These are phyloP conservation scores for Furcasterigmium sp. DNA, from an alignment of 2,329 filamentous ascomycete genomes.

Conservation along the genomic window DNA sequence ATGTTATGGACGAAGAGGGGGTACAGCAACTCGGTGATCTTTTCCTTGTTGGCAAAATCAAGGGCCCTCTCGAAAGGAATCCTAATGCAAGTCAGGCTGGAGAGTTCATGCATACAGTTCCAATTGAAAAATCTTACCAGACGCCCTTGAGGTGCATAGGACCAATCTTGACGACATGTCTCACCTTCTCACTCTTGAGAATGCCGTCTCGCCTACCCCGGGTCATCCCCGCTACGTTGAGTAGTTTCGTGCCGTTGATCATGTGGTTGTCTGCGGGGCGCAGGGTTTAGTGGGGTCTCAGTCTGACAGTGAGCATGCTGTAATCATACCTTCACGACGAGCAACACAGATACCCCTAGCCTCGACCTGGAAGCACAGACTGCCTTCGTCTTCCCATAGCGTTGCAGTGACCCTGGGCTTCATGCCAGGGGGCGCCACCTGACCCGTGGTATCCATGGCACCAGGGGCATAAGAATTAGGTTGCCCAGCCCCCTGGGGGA, in stretches of 20 bases:
- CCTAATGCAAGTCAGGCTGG: constrained; percentile 42
- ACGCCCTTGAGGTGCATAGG: constrained; percentile 99
- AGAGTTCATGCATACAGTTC: neutral
- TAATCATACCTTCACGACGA: constrained; percentile 73
- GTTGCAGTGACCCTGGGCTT: constrained; percentile 96
- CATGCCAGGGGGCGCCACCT: constrained; percentile 87
- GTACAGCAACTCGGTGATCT: constrained; percentile 93
- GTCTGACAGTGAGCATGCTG: too few species aligned
- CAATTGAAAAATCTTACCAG: constrained; percentile 58
- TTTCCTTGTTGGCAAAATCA: constrained; percentile 99
- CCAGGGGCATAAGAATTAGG: constrained; percentile 47
- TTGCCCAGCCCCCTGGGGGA: constrained; percentile 55
- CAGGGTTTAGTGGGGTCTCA: constrained; percentile 1
- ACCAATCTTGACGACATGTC: constrained; percentile 97
- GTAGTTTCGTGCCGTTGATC: constrained; percentile 96
- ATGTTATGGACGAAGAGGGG: constrained; percentile 98
- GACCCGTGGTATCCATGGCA: constrained; percentile 78
- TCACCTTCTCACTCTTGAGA: constrained; percentile 92
- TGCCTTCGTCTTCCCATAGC: constrained; percentile 97
- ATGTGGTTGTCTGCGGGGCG: constrained; percentile 81
- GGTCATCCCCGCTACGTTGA: constrained; percentile 98
- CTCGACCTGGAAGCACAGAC: constrained; percentile 95
- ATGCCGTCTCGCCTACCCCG: constrained; percentile 92
- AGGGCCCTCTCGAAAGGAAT: constrained; percentile 97
- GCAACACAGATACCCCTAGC: constrained; percentile 94